Evolutionary conservation across 768 basidiomycete genomes (phyloP), one percentile per base, ranked within the genome.

Genomic region (Tulasnella calospora): DNA sequence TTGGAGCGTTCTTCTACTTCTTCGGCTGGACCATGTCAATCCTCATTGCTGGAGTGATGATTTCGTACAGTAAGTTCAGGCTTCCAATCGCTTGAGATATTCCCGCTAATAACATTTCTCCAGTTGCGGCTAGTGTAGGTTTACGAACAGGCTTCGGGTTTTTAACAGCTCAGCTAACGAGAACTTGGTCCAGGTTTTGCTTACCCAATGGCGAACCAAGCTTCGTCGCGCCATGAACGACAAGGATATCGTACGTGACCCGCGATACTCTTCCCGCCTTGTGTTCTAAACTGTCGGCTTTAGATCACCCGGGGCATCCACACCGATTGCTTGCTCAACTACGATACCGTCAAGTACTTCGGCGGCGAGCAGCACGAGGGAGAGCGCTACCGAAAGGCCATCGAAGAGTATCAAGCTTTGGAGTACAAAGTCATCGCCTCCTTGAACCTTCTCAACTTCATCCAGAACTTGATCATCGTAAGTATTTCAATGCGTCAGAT

Each of bases 301-400:
- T 72, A 92, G 91, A 84, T 91, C 35, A 94, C 91, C 33, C 89
- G 94, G 51, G 93, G 92, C 12, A 95, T 95, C 74, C 92, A 94
- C 80, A 91, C 92, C 6, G 94, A 95, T 81, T 90, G 90, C 81
- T 84, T 94, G 38, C 87, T 94, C 74, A 93, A 93, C 82, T 93
- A 93, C 79, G 92, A 93, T 83, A 94, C 94, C 6, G 92, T 95
- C 81, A 96, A 94, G 83, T 94, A 94, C 83, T 96, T 95, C 83
- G 90, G 90, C n/a, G 92, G 94, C 21, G 95, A 97, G 83, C 87
- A 89, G 33, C 90, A 94, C 81, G 95, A 96, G 82, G 88, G 88
- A 23, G 86, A 87, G 61, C 88, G 95, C 40, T 95, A 94, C 82
- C 83, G 86, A 15, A 88, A 91, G 19, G 93, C 94, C 3, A 88